phyloP scores from a whole-genome alignment of 2,329 filamentous ascomycete genomes.

The Claviceps humidiphila region DNA sequence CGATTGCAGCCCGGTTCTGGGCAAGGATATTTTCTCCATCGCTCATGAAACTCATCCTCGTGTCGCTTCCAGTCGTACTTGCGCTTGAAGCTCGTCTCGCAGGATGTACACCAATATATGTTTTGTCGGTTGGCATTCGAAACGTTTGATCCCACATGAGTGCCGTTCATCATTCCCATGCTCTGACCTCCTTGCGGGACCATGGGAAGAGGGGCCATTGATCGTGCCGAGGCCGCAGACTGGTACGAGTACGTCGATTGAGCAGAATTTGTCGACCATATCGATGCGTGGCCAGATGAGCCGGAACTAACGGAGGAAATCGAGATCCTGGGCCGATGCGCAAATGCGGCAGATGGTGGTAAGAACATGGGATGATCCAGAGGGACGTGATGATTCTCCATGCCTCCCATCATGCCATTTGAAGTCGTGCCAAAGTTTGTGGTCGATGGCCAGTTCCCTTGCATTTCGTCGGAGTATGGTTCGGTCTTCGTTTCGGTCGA shows the following conservation, averaged over 20 bases:
- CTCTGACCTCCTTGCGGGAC: conserved; percentile 17
- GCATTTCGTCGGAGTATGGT: conserved; percentile 15
- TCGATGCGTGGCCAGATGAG: conserved; percentile 34
- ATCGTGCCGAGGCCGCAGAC: conserved; percentile 19
- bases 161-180: conserved; percentile 20
- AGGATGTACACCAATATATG: conserved; percentile 44
- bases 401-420: conserved; percentile 4
- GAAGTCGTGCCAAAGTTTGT: conserved; percentile 5
- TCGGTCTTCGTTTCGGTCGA: conserved; percentile 18
- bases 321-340: conserved; percentile 31
- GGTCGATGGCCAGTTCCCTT: conserved; percentile 11
- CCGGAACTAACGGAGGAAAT: conserved; percentile 36
- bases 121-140: conserved; percentile 25
- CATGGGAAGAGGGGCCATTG: conserved; percentile 24
- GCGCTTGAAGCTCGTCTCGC: conserved; percentile 52
- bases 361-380: conserved; percentile 19
- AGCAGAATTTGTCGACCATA: conserved; percentile 29
- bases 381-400: conserved; percentile 2
- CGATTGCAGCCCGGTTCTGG: conserved; percentile 50
- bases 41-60: conserved; percentile 57
- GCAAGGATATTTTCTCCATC: conserved; percentile 54
- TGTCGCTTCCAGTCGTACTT: conserved; percentile 60
- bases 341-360: conserved; percentile 23
- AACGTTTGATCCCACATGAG: conserved; percentile 16
- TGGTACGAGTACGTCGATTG: conserved; percentile 29